Conservation (phyloP, 163 green algal genomes). For the Coccomyxa subellipsoidea region DNA sequence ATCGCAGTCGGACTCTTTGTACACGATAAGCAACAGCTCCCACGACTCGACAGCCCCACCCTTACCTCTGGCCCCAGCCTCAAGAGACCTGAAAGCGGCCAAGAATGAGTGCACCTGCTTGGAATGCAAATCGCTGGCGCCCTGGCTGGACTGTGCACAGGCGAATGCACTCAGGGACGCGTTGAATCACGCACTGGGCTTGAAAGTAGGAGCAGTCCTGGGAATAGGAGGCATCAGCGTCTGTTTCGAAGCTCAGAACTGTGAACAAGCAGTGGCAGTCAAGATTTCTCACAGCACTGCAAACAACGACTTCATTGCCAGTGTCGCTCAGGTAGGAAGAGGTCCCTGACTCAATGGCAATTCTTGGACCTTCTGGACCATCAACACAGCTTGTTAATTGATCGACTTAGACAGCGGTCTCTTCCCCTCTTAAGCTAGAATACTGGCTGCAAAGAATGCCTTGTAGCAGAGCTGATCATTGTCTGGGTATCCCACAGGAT, state of each 20-base stretch:
- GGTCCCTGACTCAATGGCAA: neutral
- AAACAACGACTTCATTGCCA: neutral
- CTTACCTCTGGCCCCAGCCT: no score
- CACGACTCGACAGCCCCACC: no score
- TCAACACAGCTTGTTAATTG: no score
- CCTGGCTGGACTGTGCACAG: neutral
- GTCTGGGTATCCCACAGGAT: no score
- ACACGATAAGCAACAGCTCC: no score
- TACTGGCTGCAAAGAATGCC: no score
- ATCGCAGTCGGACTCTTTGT: no score
- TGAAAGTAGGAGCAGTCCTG: neutral
- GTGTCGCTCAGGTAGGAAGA: neutral
- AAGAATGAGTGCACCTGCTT: neutral
- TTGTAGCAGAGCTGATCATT: no score
- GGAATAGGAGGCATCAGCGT: neutral
- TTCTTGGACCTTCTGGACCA: no score
- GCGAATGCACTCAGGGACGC: neutral
- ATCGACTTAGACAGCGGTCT: no score
- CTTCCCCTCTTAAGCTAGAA: no score
- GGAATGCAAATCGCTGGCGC: neutral
- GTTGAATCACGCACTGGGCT: neutral
- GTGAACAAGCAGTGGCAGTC: neutral
- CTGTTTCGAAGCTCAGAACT: neutral
- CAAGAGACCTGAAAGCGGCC: neutral
- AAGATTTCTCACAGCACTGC: neutral